A percentile compares a stretch with the other conserved stretches of the same genome.
phyloP scores from a whole-genome alignment of 1,284 basidiomycete genomes.

The Trichosporon sp. region DNA sequence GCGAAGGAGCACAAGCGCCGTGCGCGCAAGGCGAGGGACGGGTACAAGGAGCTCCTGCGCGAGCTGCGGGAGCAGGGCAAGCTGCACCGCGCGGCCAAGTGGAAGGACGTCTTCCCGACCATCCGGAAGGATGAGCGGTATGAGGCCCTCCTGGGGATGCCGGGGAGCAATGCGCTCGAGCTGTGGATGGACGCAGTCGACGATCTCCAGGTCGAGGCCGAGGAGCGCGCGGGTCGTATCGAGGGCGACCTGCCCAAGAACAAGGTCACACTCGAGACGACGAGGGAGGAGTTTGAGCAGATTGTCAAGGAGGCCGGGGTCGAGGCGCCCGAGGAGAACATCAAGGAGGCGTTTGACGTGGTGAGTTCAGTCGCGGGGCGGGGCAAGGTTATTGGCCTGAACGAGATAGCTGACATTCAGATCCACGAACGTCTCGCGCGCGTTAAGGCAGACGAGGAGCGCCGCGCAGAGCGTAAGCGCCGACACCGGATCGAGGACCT shows the following conservation, averaged over 20 bases:
- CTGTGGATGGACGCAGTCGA: conserved; percentile 95
- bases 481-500: conserved; percentile 92
- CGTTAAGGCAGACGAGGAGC: conserved; percentile 75
- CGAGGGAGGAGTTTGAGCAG: conserved; percentile 61
- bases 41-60: conserved; percentile 76
- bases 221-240: conserved; percentile 69
- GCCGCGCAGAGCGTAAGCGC: conserved; percentile 76
- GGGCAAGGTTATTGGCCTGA: too few relatives aligned
- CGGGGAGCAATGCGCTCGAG: conserved; percentile 90
- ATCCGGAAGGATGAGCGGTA: conserved; percentile 82
- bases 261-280: conserved; percentile 55
- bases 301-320: conserved; percentile 58
- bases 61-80: conserved; percentile 68
- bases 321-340: conserved; percentile 59
- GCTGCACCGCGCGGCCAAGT: conserved; percentile 80
- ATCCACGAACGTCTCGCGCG: conserved; percentile 70
- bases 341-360: conserved; percentile 65
- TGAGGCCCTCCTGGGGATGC: conserved; percentile 78
- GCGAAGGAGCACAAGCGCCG: conserved; percentile 79
- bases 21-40: conserved; percentile 84
- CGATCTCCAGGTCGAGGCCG: conserved; percentile 78
- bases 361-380: conserved; percentile 59
- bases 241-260: conserved; percentile 49
- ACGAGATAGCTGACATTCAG: conserved; percentile 55
- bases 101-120: conserved; percentile 81